Evolutionary conservation across 2,329 filamentous ascomycete species (phyloP), one percentile per base, ranked within the genome.

Genomic region (Epichloe sp.): DNA sequence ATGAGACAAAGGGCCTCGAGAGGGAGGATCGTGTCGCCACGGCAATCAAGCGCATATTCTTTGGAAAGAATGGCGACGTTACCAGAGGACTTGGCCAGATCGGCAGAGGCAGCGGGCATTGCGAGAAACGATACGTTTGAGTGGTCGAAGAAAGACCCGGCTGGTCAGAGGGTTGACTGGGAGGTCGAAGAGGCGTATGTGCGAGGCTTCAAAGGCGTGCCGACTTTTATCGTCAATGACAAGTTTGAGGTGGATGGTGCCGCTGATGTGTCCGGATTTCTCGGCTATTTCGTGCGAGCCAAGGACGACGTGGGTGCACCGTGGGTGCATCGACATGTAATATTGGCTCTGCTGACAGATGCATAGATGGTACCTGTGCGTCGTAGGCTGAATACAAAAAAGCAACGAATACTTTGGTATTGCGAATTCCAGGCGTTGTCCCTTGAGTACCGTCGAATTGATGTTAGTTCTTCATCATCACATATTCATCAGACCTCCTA

Each of bases 221-320:
- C 87, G 6, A 79, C 86, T 63, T 90, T 88, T 63, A 80, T 80
- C 12, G 77, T 93, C 55, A 83, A 90, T 60, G 82, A 73, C 2
- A 72, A 71, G 57, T 83, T 80, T 64, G 77, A 82, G 57, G 65
- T 91, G 26, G 34, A 80, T 31, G 87, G 86, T 1, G 86, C 86
- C 1, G 82, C 89, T 67, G 85, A 88, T 53, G 74, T 82, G 2
- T 70, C 73, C 44, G 76, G 75, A 2, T 90, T 90, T 60, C 64
- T 86, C 54, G 72, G 80, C 58, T 68, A 83, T 46, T 85, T 91
- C 63, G 71, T 80, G 55, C 71, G 74, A 59, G 73, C 65, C 15
- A 70, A 68, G 62, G 59, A 64, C 42, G 60, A 62, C 5, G 52
- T 51, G n/a, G 47, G 35, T 10, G 19, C 12, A 5, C 3, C n/a